These are phyloP conservation scores for Paraurostyla sp. DNA, from an alignment of 73 alveolate genomes.

Conservation along the genomic window DNA sequence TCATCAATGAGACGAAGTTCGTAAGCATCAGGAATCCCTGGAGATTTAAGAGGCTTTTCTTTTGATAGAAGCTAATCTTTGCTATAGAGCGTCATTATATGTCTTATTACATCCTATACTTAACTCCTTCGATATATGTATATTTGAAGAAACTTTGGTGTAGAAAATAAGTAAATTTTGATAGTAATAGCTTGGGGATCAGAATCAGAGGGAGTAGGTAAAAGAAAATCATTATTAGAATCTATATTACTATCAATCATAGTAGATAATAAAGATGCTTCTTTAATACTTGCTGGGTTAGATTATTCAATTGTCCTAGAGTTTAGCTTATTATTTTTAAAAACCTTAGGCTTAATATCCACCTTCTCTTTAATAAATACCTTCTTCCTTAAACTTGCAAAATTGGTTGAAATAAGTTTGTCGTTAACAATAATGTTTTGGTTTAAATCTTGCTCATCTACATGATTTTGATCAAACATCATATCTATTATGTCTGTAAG, in stretches of 20 bases:
- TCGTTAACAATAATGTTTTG: background rate
- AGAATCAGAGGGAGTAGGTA: constrained; percentile 1
- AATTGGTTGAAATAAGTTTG: background rate
- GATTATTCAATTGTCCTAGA: too few relatives aligned
- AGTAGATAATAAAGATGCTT: background rate
- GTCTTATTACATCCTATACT: constrained; percentile 66
- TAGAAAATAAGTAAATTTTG: background rate
- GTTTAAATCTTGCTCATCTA: background rate
- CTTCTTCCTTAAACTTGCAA: background rate
- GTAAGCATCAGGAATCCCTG: constrained; percentile 60
- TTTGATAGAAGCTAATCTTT: background rate
- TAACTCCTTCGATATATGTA: constrained; percentile 22
- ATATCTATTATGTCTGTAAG: background rate
- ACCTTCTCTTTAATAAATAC: constrained; percentile 33
- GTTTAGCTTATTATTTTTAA: background rate
- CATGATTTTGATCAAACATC: background rate
- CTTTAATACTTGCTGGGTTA: too few relatives aligned
- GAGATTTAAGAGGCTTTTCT: constrained; percentile 7
- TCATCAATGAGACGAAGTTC: constrained; percentile 75
- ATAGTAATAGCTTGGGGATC: background rate
- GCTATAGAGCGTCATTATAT: constrained; percentile 50
- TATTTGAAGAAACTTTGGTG: constrained; percentile 13
- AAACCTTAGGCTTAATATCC: background rate
- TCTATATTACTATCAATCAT: background rate
- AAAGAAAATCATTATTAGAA: background rate